These are phyloP conservation scores for Glebionis coronaria DNA, from an alignment of 129 eudicot species.

Conservation along the genomic window DNA sequence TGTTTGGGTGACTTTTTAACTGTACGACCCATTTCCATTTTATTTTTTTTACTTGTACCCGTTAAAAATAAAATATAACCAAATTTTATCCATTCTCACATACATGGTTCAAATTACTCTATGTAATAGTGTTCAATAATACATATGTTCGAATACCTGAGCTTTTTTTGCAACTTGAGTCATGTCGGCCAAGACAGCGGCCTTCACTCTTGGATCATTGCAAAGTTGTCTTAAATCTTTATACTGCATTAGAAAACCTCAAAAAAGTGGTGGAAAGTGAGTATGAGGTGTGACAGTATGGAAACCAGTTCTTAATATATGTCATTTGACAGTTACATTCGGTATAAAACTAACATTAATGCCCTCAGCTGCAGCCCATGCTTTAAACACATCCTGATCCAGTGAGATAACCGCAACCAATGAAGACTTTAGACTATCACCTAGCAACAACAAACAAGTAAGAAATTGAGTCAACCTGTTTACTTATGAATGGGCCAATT, in stretches of 20 bases:
- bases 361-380: slow-evolving; percentile 56
- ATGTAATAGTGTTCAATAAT: not conserved
- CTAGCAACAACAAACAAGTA: slow-evolving; percentile 19
- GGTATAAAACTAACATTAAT: slow-evolving; percentile 34
- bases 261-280: too few species aligned
- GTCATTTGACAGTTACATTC: not conserved
- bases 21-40: not conserved
- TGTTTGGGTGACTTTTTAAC: too few species aligned
- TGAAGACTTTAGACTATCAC: slow-evolving; percentile 53
- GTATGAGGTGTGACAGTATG: not conserved
- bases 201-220: slow-evolving; percentile 42
- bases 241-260: too few species aligned
- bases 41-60: not conserved
- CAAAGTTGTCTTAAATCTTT: slow-evolving; percentile 43
- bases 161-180: slow-evolving; percentile 39
- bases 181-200: slow-evolving; percentile 52
- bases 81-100: not conserved
- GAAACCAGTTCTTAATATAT: too few species aligned
- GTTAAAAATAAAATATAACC: not conserved
- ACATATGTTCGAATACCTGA: slow-evolving; percentile 26
- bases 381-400: slow-evolving; percentile 42
- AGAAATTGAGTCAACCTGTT: not conserved
- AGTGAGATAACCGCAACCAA: slow-evolving; percentile 51
- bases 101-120: not conserved
- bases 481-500: too few species aligned